phyloP scores from a whole-genome alignment of 495 filamentous ascomycete species.

The Corynascus novoguineensis region DNA sequence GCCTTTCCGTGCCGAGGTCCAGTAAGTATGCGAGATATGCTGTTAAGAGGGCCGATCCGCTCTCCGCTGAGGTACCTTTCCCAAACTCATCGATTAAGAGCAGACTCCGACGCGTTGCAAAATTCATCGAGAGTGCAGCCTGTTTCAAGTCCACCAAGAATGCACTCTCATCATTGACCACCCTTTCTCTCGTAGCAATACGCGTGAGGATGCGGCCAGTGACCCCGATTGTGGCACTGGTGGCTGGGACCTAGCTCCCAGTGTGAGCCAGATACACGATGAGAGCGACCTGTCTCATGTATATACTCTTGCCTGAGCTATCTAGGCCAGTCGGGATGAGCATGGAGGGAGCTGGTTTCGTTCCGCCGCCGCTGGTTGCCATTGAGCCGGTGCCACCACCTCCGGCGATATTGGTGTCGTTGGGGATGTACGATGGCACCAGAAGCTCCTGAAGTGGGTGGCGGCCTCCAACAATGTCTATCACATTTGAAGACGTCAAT shows the following conservation, averaged over 20 bases:
- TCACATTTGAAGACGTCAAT: slow-evolving; percentile 65
- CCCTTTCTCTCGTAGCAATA: slow-evolving; percentile 80
- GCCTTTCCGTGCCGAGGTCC: slow-evolving; percentile 50
- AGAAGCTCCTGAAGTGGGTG: slow-evolving; percentile 88
- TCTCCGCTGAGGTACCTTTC: slow-evolving; percentile 78
- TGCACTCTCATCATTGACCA: slow-evolving; percentile 79
- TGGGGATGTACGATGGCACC: slow-evolving; percentile 80
- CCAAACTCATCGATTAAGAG: slow-evolving; percentile 93
- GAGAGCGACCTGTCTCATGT: slow-evolving; percentile 91
- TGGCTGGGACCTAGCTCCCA: slow-evolving; percentile 85
- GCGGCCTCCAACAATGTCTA: slow-evolving; percentile 74
- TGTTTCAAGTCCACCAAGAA: slow-evolving; percentile 94
- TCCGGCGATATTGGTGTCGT: slow-evolving; percentile 67
- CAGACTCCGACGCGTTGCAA: slow-evolving; percentile 71
- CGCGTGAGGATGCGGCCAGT: slow-evolving; percentile 92
- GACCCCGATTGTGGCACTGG: slow-evolving; percentile 70
- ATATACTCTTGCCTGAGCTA: slow-evolving; percentile 93
- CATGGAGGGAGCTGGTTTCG: slow-evolving; percentile 55
- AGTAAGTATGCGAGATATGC: slow-evolving; percentile 77
- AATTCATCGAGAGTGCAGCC: slow-evolving; percentile 68
- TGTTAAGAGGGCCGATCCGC: slow-evolving; percentile 81
- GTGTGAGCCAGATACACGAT: slow-evolving; percentile 93
- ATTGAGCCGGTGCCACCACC: slow-evolving; percentile 40
- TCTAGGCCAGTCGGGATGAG: slow-evolving; percentile 88
- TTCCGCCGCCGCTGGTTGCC: slow-evolving; percentile 11